These are phyloP conservation scores for Ceratocystis cubensis DNA, from an alignment of 2,329 filamentous ascomycete genomes.

Conservation along the genomic window DNA sequence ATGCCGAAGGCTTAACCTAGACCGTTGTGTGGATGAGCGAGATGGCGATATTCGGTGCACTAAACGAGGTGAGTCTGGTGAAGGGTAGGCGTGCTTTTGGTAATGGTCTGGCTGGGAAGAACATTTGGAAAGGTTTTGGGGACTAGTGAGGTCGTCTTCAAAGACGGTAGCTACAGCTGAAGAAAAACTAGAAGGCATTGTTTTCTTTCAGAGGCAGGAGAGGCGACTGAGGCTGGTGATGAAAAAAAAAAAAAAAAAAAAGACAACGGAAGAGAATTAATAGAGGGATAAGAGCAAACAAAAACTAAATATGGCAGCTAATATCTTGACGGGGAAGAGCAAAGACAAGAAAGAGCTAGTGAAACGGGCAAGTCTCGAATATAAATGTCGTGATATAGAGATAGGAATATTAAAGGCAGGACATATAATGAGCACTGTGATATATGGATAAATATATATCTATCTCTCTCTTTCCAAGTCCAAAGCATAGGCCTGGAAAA, in stretches of 20 bases:
- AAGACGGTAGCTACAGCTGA: neutral
- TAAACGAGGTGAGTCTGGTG: constrained; percentile 14
- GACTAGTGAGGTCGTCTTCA: neutral
- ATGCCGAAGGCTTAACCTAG: constrained; percentile 6
- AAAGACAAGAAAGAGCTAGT: neutral
- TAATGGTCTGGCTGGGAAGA: neutral
- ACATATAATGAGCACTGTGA: neutral
- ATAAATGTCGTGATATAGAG: neutral
- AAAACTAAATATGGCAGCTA: neutral
- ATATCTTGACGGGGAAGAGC: neutral
- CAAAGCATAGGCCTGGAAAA: neutral
- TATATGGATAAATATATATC: neutral
- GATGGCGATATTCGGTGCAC: constrained; percentile 9
- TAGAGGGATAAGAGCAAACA: neutral
- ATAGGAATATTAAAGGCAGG: neutral
- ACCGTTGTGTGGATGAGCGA: constrained; percentile 1
- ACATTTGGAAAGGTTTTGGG: neutral
- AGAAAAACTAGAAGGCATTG: neutral
- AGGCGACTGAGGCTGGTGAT: neutral
- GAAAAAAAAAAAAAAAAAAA: neutral
- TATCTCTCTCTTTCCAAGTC: neutral
- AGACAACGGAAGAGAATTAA: neutral
- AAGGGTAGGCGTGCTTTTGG: neutral
- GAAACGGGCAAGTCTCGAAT: neutral
- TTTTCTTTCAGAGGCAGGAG: neutral